Evolutionary conservation across 225 moss, liverwort and hornwort species (phyloP).

Genomic region (Pseudisothecium myosuroides): DNA sequence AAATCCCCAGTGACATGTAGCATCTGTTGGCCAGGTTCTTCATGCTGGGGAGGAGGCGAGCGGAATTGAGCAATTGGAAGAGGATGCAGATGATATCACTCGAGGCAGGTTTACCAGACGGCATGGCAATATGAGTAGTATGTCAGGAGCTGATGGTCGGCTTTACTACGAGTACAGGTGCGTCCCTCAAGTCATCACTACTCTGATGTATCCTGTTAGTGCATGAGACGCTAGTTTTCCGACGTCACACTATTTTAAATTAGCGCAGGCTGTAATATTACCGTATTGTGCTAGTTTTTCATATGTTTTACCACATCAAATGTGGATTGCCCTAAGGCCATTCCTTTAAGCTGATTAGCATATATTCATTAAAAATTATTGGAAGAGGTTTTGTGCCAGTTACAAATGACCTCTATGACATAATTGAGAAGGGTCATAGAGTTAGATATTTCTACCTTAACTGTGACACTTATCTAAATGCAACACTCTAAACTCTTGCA

Average conservation of each 20-base stretch:
- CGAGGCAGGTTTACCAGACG: constrained; percentile 62
- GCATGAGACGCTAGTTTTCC: neutral
- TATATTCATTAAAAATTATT: neutral
- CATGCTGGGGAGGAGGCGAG: constrained; percentile 89
- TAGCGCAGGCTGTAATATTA: neutral
- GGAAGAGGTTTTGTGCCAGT: neutral
- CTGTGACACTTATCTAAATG: neutral
- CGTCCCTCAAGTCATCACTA: neutral
- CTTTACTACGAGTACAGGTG: constrained; percentile 95
- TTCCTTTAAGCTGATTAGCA: neutral
- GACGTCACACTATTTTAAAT: neutral
- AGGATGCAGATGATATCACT: constrained; percentile 90
- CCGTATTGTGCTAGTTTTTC: neutral
- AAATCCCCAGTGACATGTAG: neutral
- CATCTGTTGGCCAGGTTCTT: constrained; percentile 47
- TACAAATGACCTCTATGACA: neutral
- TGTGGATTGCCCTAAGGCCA: neutral
- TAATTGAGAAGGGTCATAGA: neutral
- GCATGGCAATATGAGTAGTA: constrained; percentile 65
- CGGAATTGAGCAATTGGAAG: constrained; percentile 80
- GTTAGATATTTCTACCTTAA: neutral
- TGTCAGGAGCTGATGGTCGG: constrained; percentile 87
- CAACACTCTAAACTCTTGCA: neutral
- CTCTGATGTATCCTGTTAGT: neutral
- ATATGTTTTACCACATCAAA: neutral